Percentiles rank a stretch among this genome's conserved stretches.
These are phyloP conservation scores for Chaetomiaceae sp. DNA, from an alignment of 2,329 filamentous ascomycete species.

Conservation along the genomic window DNA sequence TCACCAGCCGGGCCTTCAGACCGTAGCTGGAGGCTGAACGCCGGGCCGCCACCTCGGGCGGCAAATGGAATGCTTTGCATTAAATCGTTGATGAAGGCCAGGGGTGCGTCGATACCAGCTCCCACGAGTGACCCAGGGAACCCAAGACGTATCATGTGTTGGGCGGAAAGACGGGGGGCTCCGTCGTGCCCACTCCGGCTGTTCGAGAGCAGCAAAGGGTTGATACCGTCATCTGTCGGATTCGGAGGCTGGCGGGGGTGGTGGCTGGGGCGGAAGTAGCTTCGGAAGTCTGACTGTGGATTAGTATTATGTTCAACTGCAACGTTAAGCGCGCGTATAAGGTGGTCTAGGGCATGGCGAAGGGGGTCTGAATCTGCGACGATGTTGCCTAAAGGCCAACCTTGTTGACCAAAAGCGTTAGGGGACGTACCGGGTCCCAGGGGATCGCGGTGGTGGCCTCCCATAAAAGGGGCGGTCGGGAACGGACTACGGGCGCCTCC, in stretches of 20 bases:
- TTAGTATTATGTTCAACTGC: conserved; percentile 15
- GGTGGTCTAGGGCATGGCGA: too few species aligned
- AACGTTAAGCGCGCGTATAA: neutral
- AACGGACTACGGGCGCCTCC: conserved; percentile 53
- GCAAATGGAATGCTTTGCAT: conserved; percentile 50
- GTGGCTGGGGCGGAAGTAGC: conserved; percentile 50
- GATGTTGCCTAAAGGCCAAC: neutral
- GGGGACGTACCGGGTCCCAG: conserved; percentile 41
- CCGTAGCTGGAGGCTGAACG: conserved; percentile 57
- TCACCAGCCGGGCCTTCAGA: conserved; percentile 44
- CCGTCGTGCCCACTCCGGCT: conserved; percentile 40
- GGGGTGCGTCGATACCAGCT: conserved; percentile 43
- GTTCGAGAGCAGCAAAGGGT: conserved; percentile 74
- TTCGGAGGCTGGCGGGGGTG: conserved; percentile 50
- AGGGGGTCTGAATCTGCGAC: neutral
- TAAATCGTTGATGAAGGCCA: conserved; percentile 52
- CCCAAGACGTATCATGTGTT: conserved; percentile 50
- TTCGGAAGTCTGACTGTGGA: conserved; percentile 40
- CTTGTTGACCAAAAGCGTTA: neutral
- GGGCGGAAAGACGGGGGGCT: conserved; percentile 43
- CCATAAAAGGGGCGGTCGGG: conserved; percentile 47
- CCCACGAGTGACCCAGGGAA: conserved; percentile 44
- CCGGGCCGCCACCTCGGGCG: conserved; percentile 44
- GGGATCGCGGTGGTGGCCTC: conserved; percentile 52
- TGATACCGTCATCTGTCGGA: conserved; percentile 72